These are phyloP conservation scores for Periconia macrospinosa DNA, from an alignment of 2,329 filamentous ascomycete species.

Conservation along the genomic window DNA sequence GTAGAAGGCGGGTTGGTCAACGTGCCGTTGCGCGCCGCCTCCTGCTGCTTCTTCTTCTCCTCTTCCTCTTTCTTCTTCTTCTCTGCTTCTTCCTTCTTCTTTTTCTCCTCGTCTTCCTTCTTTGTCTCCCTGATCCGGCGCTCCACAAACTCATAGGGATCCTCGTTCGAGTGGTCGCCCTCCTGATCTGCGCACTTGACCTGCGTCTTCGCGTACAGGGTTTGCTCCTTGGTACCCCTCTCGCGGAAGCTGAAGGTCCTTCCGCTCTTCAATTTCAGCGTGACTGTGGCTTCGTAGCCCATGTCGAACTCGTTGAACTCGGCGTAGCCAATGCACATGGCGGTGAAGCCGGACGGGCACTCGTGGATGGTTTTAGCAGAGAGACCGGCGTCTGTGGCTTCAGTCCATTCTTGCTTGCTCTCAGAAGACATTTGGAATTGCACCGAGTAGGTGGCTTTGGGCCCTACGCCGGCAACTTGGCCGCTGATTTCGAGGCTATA, in stretches of 20 bases:
- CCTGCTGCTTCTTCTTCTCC: neutral
- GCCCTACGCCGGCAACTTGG: constrained; percentile 6
- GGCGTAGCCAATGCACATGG: constrained; percentile 4
- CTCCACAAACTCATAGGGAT: neutral
- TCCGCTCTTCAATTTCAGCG: constrained; percentile 1
- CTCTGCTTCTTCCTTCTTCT: too few species aligned
- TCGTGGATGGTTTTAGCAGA: neutral
- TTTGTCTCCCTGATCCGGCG: too few species aligned
- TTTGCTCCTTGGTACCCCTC: constrained; percentile 1
- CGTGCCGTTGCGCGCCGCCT: too few species aligned
- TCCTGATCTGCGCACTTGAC: constrained; percentile 4
- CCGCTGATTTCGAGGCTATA: constrained; percentile 4
- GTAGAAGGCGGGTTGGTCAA: too few species aligned
- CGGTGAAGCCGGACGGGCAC: neutral
- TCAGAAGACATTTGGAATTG: neutral
- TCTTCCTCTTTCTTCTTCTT: neutral
- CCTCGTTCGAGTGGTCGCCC: neutral
- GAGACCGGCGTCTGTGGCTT: neutral
- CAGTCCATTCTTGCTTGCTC: neutral
- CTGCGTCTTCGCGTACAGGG: neutral
- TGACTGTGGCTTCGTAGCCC: constrained; percentile 2
- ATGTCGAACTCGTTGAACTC: constrained; percentile 2
- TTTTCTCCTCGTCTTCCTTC: too few species aligned
- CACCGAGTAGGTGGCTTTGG: neutral
- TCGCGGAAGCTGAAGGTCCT: constrained; percentile 3